These are phyloP conservation scores for Metarhizium brunneum DNA, from an alignment of 2,329 filamentous ascomycete genomes.

Conservation along the genomic window DNA sequence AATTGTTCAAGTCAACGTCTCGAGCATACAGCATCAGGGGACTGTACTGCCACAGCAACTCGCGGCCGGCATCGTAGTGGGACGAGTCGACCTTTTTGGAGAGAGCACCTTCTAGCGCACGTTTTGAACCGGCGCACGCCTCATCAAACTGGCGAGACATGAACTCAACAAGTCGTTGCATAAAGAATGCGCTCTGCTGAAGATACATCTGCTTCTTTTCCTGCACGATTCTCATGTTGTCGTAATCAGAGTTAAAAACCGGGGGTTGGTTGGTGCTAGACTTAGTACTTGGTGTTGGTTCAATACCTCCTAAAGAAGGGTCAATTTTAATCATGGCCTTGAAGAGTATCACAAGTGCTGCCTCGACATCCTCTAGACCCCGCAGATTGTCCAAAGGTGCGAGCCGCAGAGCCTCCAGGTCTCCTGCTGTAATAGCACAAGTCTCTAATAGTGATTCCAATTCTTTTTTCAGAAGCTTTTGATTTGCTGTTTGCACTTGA, in stretches of 20 bases:
- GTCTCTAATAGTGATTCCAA: constrained; percentile 83
- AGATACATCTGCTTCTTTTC: constrained; percentile 90
- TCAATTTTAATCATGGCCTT: constrained; percentile 93
- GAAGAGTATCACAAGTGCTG: constrained; percentile 70
- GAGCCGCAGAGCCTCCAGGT: constrained; percentile 61
- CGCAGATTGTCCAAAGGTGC: constrained; percentile 62
- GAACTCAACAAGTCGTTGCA: constrained; percentile 71
- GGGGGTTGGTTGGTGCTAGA: constrained; percentile 31
- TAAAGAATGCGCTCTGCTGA: constrained; percentile 64
- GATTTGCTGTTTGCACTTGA: constrained; percentile 94
- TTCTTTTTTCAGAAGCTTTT: constrained; percentile 86
- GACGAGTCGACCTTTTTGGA: constrained; percentile 59
- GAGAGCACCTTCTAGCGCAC: constrained; percentile 50
- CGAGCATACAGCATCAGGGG: constrained; percentile 81
- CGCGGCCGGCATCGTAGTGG: constrained; percentile 63
- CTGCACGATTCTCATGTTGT: constrained; percentile 85
- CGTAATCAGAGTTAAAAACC: constrained; percentile 62
- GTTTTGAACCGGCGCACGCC: constrained; percentile 60
- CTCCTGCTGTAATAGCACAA: constrained; percentile 74
- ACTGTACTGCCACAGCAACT: constrained; percentile 77
- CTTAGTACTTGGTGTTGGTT: constrained; percentile 39
- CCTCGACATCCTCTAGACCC: constrained; percentile 70
- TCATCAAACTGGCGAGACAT: constrained; percentile 74
- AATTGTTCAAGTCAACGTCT: constrained; percentile 73
- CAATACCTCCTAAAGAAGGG: constrained; percentile 56